phyloP scores from a whole-genome alignment of 345 rosid species.

The Camelina neglecta region DNA sequence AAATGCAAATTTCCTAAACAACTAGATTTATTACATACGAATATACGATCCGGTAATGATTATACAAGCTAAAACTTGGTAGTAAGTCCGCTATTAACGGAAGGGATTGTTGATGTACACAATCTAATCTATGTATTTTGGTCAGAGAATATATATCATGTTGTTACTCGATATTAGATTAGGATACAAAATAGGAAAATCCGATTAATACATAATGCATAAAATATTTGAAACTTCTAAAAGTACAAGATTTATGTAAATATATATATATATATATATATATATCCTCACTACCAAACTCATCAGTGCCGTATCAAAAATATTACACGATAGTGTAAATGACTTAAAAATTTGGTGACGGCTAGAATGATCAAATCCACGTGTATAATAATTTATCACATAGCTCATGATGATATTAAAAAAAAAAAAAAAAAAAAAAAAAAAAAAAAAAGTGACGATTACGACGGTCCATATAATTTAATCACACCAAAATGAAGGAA shows the following conservation, averaged over 20 bases:
- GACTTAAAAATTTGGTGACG: not conserved
- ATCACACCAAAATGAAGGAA: not conserved
- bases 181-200: constrained; percentile 7
- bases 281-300: not conserved
- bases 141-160: constrained; percentile 1
- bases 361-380: constrained; percentile 1
- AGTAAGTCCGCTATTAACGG: not conserved
- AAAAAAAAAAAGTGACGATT: not conserved
- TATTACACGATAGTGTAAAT: constrained; percentile 7
- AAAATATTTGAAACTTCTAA: not conserved
- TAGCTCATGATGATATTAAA: not conserved
- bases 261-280: too few relatives aligned
- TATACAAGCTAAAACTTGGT: not conserved
- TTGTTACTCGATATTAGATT: constrained; percentile 15
- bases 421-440: too few relatives aligned
- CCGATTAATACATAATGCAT: not conserved
- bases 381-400: not conserved
- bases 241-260: constrained; percentile 16
- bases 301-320: not conserved
- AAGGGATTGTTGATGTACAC: not conserved
- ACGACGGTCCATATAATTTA: not conserved
- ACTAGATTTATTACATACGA: not conserved
- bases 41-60: not conserved
- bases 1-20: constrained; percentile 2
- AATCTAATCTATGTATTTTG: not conserved